Evolutionary conservation across 2,329 filamentous ascomycete genomes (phyloP), one percentile per base, ranked within the genome.

Genomic region (Aspergillus puulaauensis): DNA sequence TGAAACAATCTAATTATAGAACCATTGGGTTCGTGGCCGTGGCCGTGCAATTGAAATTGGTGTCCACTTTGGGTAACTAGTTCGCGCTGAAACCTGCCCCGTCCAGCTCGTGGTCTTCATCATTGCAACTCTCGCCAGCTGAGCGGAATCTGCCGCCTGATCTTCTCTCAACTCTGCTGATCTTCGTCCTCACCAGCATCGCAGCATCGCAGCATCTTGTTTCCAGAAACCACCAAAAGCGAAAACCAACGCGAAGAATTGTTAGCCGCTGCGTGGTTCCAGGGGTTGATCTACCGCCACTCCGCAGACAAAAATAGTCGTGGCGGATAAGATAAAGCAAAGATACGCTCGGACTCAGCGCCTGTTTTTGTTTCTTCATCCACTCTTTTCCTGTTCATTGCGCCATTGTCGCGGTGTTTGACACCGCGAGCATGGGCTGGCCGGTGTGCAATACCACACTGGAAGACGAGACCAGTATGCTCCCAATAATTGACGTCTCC

Each of bases 391-490:
- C 55, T 47, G 46, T 46, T 47, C 48, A 40, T 41, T 35, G 12
- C n/a, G 35, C 8, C 35, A 24, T 14, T 54, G 46, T 52, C 56
- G 14, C 41, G 48, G 48, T 24, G 39, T 51, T 58, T 54, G 33
- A 48, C 45, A 54, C 52, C 60, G 61, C 61, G 49, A 71, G 55
- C 52, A 73, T 79, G 77, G 75, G 71, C 56, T 79, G 76, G 77
- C 75, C 77, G 53, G 66, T 70, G 62, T 84, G 82, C 68, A 83
- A 84, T 69, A 74, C 77, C 5, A 83, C 81, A 11, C 64, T 77
- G 56, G 79, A 81, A 64, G 71, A 80, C 57, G 67, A 73, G 61
- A 74, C 70, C 56, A 80, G 80, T 77, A 72, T 41, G 70, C 47
- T 12, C 15, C 19, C 40, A 52, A 23, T 37, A 33, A 17, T 21